Evolutionary conservation across 164 flowering plant genomes (phyloP), one percentile per base, ranked within the genome.

Genomic region (Sedum album): DNA sequence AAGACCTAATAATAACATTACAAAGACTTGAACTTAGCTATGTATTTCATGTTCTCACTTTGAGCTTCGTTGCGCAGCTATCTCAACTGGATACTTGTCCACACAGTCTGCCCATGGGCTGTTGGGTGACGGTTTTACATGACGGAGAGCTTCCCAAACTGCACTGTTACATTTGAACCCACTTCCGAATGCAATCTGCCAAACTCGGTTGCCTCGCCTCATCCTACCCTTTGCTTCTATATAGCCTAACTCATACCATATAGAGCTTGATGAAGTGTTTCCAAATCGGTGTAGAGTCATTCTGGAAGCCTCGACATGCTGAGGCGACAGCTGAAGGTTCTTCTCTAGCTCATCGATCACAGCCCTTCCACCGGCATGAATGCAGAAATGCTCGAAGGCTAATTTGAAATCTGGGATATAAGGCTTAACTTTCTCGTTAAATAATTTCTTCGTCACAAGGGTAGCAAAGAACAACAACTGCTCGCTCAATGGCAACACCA

Each of bases 281-380:
- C 96, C 92, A 69, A 86, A 89, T 14, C 96, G 78, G 63, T 89
- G 92, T 23, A 89, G 82, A 20, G 91, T 82, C 96, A 86, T 86
- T 44, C 96, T 63, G 6, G 93, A 88, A 0, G 96, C 87, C 79
- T 90, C 96, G 8, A 88, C 93, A 71, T 90, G 89, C 20, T 2
- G 62, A 0, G 83, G 83, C 6, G 49, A 49, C 31, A 90, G 81
- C 73, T 86, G 86, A 73, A 90, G 53, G 65, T 85, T 90, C 85
- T 86, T 87, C 87, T 89, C 96, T n/a, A 89, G 84, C 80, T 87
- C 96, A 70, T 89, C 96, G 42, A 90, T 90, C 75, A 89, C 96
- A 11, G 88, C 96, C 69, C 92, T 77, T 2, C 96, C 96, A 0
- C 96, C 96, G 0, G 96, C 96, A 66, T 90, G 96, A 2, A 90